Percentiles rank a stretch among this genome's conserved stretches.
These are phyloP conservation scores for Capsicum pubescens DNA, from an alignment of 257 asterid genomes.

Conservation along the genomic window DNA sequence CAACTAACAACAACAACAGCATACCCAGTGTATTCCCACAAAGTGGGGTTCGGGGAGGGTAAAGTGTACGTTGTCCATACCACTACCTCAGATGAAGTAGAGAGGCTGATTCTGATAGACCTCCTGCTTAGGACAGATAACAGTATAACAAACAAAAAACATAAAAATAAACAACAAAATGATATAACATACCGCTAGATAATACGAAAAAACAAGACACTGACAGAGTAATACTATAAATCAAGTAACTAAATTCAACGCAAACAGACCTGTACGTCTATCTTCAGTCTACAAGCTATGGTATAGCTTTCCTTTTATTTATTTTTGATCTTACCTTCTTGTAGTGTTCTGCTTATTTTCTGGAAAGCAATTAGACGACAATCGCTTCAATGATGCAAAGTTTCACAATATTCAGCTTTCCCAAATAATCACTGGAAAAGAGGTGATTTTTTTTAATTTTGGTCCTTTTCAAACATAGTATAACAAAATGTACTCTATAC, in stretches of 20 bases:
- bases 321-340: not conserved
- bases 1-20: too few relatives aligned
- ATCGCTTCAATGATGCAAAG: not conserved
- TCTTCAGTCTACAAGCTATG: not conserved
- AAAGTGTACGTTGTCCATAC: too few relatives aligned
- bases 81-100: too few relatives aligned
- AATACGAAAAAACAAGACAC: too few relatives aligned
- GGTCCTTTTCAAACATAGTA: not conserved
- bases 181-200: too few relatives aligned
- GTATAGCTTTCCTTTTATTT: not conserved
- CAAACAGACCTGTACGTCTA: not conserved
- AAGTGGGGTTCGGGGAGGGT: too few relatives aligned
- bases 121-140: too few relatives aligned
- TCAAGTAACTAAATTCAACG: not conserved
- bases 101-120: too few relatives aligned
- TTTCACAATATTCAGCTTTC: conserved; percentile 13
- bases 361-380: not conserved
- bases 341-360: not conserved
- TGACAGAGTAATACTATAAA: too few relatives aligned
- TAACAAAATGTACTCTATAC: not conserved
- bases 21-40: too few relatives aligned
- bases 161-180: too few relatives aligned
- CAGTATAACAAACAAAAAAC: too few relatives aligned
- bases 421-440: not conserved
- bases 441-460: not conserved